Conservation (phyloP, 78 protist species). For the Tieghemostelium lacteum region DNA sequence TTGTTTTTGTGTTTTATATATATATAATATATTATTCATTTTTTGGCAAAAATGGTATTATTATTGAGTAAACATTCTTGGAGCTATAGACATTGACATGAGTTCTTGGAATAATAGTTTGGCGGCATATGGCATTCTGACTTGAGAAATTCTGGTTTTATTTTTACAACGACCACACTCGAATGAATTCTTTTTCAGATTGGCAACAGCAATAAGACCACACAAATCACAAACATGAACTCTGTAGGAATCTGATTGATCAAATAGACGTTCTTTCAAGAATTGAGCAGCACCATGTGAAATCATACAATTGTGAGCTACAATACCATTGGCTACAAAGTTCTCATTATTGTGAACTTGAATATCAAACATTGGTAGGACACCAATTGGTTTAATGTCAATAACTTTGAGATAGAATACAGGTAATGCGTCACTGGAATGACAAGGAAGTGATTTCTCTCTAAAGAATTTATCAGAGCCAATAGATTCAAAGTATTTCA, state of each 20-base stretch:
- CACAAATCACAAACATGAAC: constrained; percentile 99
- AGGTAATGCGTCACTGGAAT: neutral
- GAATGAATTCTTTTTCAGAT: constrained; percentile 84
- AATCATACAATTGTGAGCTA: constrained; percentile 83
- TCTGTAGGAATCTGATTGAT: constrained; percentile 93
- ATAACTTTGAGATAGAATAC: neutral
- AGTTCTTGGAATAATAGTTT: constrained; percentile 99
- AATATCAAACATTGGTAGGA: constrained; percentile 9
- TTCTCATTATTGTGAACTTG: neutral
- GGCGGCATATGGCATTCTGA: constrained; percentile 98
- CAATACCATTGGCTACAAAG: constrained; percentile 12
- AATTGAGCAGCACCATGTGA: constrained; percentile 98
- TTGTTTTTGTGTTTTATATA: no score
- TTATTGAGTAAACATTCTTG: constrained; percentile 88
- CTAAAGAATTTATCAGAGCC: neutral
- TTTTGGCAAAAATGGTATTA: no score
- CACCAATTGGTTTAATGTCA: neutral
- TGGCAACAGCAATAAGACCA: constrained; percentile 95
- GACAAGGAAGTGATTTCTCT: neutral
- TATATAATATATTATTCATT: no score
- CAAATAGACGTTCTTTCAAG: constrained; percentile 96
- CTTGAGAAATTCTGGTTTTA: constrained; percentile 89
- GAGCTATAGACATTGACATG: constrained; percentile 98
- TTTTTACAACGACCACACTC: constrained; percentile 94
- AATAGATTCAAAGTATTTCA: neutral